Evolutionary conservation across 805 yeast genomes (phyloP).

Genomic region (Ogataea angusta): DNA sequence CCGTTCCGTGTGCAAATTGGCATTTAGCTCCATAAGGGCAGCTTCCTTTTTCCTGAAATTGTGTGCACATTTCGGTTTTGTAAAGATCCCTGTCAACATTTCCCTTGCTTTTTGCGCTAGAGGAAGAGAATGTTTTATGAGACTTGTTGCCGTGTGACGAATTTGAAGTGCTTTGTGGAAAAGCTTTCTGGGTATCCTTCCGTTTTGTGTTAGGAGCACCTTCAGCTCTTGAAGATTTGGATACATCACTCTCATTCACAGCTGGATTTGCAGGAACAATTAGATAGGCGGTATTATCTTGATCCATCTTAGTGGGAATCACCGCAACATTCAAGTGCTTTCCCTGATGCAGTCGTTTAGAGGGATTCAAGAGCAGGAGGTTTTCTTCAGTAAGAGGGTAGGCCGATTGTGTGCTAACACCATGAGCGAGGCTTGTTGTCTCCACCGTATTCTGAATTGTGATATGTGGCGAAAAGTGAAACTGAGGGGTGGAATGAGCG

Average conservation of each 20-base stretch:
- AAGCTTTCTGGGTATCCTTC: too few species aligned
- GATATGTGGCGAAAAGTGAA: neutral
- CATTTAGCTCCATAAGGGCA: conserved; percentile 92
- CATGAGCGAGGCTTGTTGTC: conserved; percentile 1
- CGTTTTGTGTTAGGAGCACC: neutral
- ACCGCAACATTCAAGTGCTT: conserved; percentile 5
- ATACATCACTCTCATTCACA: neutral
- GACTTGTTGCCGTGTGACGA: neutral
- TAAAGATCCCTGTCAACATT: conserved; percentile 55
- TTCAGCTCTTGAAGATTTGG: neutral
- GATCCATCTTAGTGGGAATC: conserved; percentile 3
- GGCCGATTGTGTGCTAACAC: conserved; percentile 3
- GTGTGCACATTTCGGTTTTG: conserved; percentile 87
- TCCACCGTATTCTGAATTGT: neutral
- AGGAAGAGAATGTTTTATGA: neutral
- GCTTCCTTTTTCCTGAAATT: conserved; percentile 61
- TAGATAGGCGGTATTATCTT: conserved; percentile 5
- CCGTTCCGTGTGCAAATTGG: conserved; percentile 89
- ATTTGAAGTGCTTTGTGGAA: neutral
- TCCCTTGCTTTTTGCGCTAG: conserved; percentile 15
- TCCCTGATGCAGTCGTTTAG: neutral
- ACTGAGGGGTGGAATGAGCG: neutral
- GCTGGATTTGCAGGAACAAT: conserved; percentile 3
- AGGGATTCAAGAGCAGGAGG: conserved; percentile 24
- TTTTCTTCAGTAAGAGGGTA: conserved; percentile 39